Evolutionary conservation across 805 yeast genomes (phyloP).

Genomic region (Kluyveromyces siamensis): DNA sequence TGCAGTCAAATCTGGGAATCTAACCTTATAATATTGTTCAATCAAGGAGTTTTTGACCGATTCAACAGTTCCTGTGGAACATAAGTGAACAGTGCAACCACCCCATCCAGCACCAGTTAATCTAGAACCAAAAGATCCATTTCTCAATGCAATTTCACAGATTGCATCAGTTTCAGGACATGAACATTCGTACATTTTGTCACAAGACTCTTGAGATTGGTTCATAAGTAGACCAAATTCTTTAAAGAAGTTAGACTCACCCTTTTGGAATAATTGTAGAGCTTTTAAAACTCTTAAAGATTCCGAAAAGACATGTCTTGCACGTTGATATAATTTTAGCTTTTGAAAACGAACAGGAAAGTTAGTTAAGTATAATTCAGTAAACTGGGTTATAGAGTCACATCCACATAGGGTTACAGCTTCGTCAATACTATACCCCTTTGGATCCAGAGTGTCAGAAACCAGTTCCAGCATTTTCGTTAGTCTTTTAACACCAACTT

Average conservation of each 20-base stretch:
- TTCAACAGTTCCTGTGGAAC: slow-evolving; percentile 23
- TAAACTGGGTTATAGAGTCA: slow-evolving; percentile 36
- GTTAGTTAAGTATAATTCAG: slow-evolving; percentile 36
- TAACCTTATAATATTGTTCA: slow-evolving; percentile 41
- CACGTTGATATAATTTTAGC: slow-evolving; percentile 48
- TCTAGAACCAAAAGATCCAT: slow-evolving; percentile 59
- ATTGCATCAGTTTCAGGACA: slow-evolving; percentile 45
- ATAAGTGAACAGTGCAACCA: slow-evolving; percentile 61
- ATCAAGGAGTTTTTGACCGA: slow-evolving; percentile 39
- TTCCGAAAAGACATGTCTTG: slow-evolving; percentile 57
- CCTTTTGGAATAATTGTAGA: slow-evolving; percentile 31
- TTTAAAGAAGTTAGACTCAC: slow-evolving; percentile 29
- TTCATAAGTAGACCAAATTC: slow-evolving; percentile 49
- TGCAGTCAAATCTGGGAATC: slow-evolving; percentile 40
- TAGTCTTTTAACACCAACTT: slow-evolving; percentile 34
- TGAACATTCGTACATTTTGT: slow-evolving; percentile 43
- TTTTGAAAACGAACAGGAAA: slow-evolving; percentile 49
- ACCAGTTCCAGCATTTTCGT: slow-evolving; percentile 34
- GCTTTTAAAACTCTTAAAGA: slow-evolving; percentile 49
- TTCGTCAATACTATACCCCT: slow-evolving; percentile 43
- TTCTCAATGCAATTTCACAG: slow-evolving; percentile 41
- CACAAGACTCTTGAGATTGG: slow-evolving; percentile 48
- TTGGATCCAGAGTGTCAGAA: slow-evolving; percentile 35
- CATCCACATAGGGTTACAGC: slow-evolving; percentile 30
- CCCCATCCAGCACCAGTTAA: slow-evolving; percentile 81